Evolutionary conservation across 208 protist species (phyloP).

Genomic region (Leishmania arabica): DNA sequence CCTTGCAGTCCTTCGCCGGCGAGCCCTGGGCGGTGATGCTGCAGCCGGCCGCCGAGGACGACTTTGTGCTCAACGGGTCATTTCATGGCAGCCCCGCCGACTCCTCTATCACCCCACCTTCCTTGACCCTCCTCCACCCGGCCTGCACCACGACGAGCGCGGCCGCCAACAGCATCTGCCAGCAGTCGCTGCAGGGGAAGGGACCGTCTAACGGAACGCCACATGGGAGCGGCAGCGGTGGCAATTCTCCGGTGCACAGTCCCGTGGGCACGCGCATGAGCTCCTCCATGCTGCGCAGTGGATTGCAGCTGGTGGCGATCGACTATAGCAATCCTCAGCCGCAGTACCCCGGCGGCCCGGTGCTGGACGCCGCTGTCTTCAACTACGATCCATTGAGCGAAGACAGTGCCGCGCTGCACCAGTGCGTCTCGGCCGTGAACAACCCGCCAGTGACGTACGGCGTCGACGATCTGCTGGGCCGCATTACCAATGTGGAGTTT

Average conservation of each 20-base stretch:
- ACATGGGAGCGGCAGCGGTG: constrained; percentile 12
- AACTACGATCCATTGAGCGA: constrained; percentile 42
- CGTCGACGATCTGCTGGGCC: constrained; percentile 51
- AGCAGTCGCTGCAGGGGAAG: constrained; percentile 12
- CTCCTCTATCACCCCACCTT: constrained; percentile 1
- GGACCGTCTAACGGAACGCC: background rate
- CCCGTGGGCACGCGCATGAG: constrained; percentile 23
- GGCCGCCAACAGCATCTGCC: constrained; percentile 19
- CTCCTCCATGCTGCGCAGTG: constrained; percentile 36
- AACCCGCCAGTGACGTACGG: constrained; percentile 54
- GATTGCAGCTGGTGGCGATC: constrained; percentile 41
- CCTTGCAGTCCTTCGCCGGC: constrained; percentile 72
- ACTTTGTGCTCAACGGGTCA: constrained; percentile 24
- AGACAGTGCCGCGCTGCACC: constrained; percentile 44
- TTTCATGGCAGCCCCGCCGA: constrained; percentile 22
- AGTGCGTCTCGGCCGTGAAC: constrained; percentile 56
- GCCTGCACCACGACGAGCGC: constrained; percentile 24
- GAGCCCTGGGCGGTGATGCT: constrained; percentile 75
- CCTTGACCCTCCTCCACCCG: constrained; percentile 9
- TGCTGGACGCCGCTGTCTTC: constrained; percentile 20
- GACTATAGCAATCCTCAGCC: constrained; percentile 32
- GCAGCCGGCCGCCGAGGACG: constrained; percentile 32
- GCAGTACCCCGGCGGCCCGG: constrained; percentile 34
- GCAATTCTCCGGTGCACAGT: constrained; percentile 25
- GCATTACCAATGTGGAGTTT: constrained; percentile 77